Evolutionary conservation across 2,329 filamentous ascomycete genomes (phyloP), one percentile per base, ranked within the genome.

Genomic region (Ophiostoma himal-ulmi): DNA sequence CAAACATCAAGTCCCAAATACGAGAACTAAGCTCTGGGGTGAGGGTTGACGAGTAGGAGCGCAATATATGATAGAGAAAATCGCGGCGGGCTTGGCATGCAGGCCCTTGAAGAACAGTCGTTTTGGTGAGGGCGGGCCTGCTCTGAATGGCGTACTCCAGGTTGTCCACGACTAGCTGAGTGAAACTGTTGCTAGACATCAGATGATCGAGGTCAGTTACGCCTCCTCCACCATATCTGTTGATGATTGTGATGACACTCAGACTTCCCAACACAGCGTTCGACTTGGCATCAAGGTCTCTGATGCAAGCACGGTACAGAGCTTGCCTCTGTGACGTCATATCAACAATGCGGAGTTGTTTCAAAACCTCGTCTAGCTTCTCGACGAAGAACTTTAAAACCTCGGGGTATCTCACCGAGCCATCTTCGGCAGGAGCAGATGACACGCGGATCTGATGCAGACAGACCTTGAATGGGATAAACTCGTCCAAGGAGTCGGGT

Each of bases 1-100:
- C 91, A 67, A 96, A 87, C 36, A 95, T 82, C 54, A 89, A 82
- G 70, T 89, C 83, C 92, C 92, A 96, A 1, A 96, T 83, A 14
- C 82, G 82, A 60, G 82, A 81, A 20, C 89, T 88, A 4, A 91
- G 82, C 1, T 89, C 85, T 2, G 82, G 76, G 0, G 86, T 84
- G 66, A 96, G 85, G 0, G 86, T 85, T 10, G 83, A 80, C 0
- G 90, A 84, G 68, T 87, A 81, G 44, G 82, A 71, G 2, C 81
- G 79, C 44, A 94, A 85, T 52, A 93, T 83, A 62, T 79, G 81
- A 69, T 79, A 80, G 69, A 88, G 84, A 64, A 88, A 84, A 69
- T 85, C 88, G 73, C 83, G 86, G 71, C 83, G 88, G 71, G 81
- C 87, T 74, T 75, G 77, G 73, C 82, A 89, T 72, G 79, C 81